Conservation (phyloP, 352 stramenopile genomes). For the Phytophthora chlamydospora region DNA sequence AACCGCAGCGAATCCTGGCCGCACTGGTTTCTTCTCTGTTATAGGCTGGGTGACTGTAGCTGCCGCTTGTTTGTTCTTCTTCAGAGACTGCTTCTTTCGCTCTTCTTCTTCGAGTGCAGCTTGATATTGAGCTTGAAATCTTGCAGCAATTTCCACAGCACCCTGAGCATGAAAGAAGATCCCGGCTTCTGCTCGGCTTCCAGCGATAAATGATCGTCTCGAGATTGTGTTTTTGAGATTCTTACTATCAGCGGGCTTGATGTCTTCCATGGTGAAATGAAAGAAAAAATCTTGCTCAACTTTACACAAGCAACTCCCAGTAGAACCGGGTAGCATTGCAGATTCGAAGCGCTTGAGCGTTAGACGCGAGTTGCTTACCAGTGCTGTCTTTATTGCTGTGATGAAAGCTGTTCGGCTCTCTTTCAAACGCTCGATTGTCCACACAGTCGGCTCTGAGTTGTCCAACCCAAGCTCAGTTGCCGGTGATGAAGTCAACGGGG, state of each 20-base stretch:
- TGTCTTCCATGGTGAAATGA: slow-evolving; percentile 35
- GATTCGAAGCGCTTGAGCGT: slow-evolving; percentile 29
- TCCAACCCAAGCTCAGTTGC: not conserved
- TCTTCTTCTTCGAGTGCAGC: slow-evolving; percentile 8
- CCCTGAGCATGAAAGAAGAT: slow-evolving; percentile 36
- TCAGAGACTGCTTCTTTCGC: slow-evolving; percentile 6
- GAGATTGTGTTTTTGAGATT: slow-evolving; percentile 6
- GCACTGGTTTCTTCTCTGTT: not conserved
- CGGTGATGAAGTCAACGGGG: not conserved
- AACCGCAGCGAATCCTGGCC: slow-evolving; percentile 16
- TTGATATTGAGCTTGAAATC: slow-evolving; percentile 16
- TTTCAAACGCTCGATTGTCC: slow-evolving; percentile 31
- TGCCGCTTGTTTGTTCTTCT: slow-evolving; percentile 24
- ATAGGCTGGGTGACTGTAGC: not conserved
- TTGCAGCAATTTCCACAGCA: slow-evolving; percentile 30
- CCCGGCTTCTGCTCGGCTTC: slow-evolving; percentile 26
- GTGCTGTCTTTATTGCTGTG: slow-evolving; percentile 50
- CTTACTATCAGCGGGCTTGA: slow-evolving; percentile 3
- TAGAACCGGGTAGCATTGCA: not conserved
- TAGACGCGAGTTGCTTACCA: slow-evolving; percentile 43
- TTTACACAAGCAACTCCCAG: slow-evolving; percentile 11
- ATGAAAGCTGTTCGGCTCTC: slow-evolving; percentile 48
- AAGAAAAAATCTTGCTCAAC: slow-evolving; percentile 48
- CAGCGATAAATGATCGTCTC: slow-evolving; percentile 36
- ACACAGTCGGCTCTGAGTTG: slow-evolving; percentile 12